phyloP scores from a whole-genome alignment of 768 basidiomycete genomes.

The Lepiota subincarnata region DNA sequence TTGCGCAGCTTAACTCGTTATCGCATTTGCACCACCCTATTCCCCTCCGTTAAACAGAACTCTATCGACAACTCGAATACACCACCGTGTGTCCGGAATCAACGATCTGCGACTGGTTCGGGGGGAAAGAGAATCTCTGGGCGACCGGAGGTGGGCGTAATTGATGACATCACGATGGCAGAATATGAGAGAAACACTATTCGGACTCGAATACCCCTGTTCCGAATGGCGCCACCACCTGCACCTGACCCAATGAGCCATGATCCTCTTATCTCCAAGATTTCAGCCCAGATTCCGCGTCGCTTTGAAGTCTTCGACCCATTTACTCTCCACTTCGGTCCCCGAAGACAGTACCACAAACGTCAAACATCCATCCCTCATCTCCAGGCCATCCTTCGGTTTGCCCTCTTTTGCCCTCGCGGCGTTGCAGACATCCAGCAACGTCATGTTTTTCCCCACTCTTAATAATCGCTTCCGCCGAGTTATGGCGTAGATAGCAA shows the following conservation, averaged over 20 bases:
- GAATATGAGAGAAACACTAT: conserved; percentile 1
- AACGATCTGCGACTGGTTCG: neutral
- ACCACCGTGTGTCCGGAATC: neutral
- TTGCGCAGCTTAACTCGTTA: no score
- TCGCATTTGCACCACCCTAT: no score
- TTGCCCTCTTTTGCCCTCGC: conserved; percentile 58
- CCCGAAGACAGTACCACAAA: conserved; percentile 80
- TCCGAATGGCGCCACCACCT: neutral
- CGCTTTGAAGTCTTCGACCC: conserved; percentile 86
- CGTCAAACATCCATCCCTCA: conserved; percentile 78
- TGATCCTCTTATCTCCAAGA: neutral
- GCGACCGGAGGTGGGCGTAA: neutral
- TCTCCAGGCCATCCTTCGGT: conserved; percentile 71
- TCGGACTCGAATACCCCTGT: neutral
- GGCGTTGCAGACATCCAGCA: conserved; percentile 69
- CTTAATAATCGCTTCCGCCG: conserved; percentile 73
- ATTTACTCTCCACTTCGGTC: conserved; percentile 61
- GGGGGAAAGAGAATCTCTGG: neutral
- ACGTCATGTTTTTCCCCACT: conserved; percentile 86
- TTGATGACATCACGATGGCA: conserved; percentile 5
- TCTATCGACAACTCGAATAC: neutral
- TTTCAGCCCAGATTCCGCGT: conserved; percentile 25
- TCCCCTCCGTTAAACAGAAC: no score
- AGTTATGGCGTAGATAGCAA: conserved; percentile 86
- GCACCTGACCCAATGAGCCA: conserved; percentile 1